Evolutionary conservation across 2,329 filamentous ascomycete species (phyloP).

Genomic region (Sphaceloma murrayae): DNA sequence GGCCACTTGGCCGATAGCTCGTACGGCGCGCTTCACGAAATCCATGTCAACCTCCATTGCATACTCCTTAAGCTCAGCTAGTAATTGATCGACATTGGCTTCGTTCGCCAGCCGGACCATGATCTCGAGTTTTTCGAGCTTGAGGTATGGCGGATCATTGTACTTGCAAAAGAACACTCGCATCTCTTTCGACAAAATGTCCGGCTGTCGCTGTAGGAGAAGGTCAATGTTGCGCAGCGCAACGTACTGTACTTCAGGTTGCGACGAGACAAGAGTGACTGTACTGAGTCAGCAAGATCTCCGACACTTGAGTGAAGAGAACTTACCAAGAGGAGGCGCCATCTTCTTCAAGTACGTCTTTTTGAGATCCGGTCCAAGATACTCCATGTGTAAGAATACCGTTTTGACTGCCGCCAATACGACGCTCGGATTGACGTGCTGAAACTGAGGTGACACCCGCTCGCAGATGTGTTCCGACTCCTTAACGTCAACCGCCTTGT

Average conservation of each 20-base stretch:
- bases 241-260: slow-evolving; percentile 95
- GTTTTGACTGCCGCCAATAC: slow-evolving; percentile 96
- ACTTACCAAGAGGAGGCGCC: slow-evolving; percentile 80
- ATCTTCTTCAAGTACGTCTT: slow-evolving; percentile 94
- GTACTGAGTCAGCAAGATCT: no score
- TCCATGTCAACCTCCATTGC: slow-evolving; percentile 98
- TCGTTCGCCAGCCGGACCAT: slow-evolving; percentile 99
- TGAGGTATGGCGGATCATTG: slow-evolving; percentile 95
- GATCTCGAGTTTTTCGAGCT: slow-evolving; percentile 94
- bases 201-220: slow-evolving; percentile 86
- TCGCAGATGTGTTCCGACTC: slow-evolving; percentile 98
- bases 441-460: slow-evolving; percentile 89
- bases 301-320: slow-evolving; percentile 2
- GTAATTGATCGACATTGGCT: slow-evolving; percentile 85
- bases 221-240: slow-evolving; percentile 93
- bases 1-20: slow-evolving; percentile 92
- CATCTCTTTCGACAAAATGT: slow-evolving; percentile 94
- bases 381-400: slow-evolving; percentile 92
- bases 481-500: slow-evolving; percentile 77
- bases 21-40: slow-evolving; percentile 86
- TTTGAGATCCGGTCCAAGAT: slow-evolving; percentile 66
- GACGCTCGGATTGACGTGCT: slow-evolving; percentile 95
- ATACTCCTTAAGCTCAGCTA: slow-evolving; percentile 94
- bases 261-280: slow-evolving; percentile 93
- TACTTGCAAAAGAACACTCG: slow-evolving; percentile 99